A percentile compares a stretch with the other conserved stretches of the same genome.
Evolutionary conservation across 2,329 filamentous ascomycete genomes (phyloP).

Genomic region (Aspergillus ochraceoroseus): DNA sequence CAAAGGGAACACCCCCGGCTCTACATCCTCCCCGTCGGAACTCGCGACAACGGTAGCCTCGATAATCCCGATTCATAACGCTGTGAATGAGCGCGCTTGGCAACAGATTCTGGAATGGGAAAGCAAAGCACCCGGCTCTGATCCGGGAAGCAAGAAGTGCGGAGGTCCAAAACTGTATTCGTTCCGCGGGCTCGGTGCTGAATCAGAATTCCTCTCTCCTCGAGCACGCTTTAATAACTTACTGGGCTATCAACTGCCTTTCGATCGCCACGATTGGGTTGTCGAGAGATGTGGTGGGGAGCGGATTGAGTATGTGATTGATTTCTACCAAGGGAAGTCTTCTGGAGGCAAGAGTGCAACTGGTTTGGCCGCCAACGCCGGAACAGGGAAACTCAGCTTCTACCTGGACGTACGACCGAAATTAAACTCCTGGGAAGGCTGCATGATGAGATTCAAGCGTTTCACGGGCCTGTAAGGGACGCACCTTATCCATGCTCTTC

Average conservation of each 20-base stretch:
- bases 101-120: conserved; percentile 89
- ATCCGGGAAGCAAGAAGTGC: conserved; percentile 58
- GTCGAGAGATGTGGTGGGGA: conserved; percentile 76
- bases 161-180: conserved; percentile 76
- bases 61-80: conserved; percentile 96
- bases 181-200: conserved; percentile 64
- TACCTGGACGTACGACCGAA: conserved; percentile 63
- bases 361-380: conserved; percentile 31
- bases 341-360: conserved; percentile 27
- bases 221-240: conserved; percentile 75
- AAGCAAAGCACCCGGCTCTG: conserved; percentile 54
- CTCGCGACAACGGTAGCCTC: conserved; percentile 72
- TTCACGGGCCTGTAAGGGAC: conserved; percentile 44
- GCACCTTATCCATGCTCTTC: no score
- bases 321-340: conserved; percentile 80
- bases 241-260: conserved; percentile 84
- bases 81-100: conserved; percentile 96
- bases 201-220: conserved; percentile 62
- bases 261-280: conserved; percentile 96
- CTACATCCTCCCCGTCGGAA: conserved; percentile 38
- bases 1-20: conserved; percentile 70
- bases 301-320: conserved; percentile 89
- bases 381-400: conserved; percentile 52
- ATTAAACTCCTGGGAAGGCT: conserved; percentile 59
- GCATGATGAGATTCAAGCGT: conserved; percentile 51